Conservation (phyloP, 345 rosid genomes). For the Balakata baccata region DNA sequence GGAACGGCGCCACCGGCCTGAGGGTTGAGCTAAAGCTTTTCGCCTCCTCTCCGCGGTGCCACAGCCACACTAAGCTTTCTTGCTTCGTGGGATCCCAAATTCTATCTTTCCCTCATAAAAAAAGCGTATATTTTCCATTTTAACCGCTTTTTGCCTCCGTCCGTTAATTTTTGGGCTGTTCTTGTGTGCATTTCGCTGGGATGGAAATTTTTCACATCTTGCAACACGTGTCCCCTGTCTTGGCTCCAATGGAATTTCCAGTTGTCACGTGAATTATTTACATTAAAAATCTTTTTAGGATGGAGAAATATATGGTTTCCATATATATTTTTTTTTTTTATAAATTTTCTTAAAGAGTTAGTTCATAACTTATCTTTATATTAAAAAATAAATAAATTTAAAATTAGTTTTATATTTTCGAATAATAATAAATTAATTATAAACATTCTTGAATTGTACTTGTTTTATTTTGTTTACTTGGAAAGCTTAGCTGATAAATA, state of each 20-base stretch:
- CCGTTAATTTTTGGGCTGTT: slow-evolving; percentile 5
- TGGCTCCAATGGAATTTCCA: background rate
- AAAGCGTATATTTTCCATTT: background rate
- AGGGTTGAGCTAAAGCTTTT: background rate
- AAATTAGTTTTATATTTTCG: too few species aligned
- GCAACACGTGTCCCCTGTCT: background rate
- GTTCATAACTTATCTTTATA: too few species aligned
- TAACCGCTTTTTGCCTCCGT: slow-evolving; percentile 1
- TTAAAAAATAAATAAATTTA: too few species aligned
- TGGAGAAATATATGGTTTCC: too few species aligned
- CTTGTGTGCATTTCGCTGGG: background rate
- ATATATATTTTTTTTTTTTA: too few species aligned
- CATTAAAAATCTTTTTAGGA: too few species aligned
- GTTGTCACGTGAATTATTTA: background rate
- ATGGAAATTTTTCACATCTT: background rate
- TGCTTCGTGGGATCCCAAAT: slow-evolving; percentile 15
- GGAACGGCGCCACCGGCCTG: background rate
- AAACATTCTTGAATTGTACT: too few species aligned
- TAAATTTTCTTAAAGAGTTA: too few species aligned
- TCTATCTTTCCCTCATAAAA: slow-evolving; percentile 9
- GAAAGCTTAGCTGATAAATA: too few species aligned
- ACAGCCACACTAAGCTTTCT: slow-evolving; percentile 17
- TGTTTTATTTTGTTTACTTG: too few species aligned
- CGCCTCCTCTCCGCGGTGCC: slow-evolving; percentile 1
- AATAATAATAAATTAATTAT: too few species aligned